Evolutionary conservation across 345 rosid genomes (phyloP).

Genomic region (Eucalyptus marginata): DNA sequence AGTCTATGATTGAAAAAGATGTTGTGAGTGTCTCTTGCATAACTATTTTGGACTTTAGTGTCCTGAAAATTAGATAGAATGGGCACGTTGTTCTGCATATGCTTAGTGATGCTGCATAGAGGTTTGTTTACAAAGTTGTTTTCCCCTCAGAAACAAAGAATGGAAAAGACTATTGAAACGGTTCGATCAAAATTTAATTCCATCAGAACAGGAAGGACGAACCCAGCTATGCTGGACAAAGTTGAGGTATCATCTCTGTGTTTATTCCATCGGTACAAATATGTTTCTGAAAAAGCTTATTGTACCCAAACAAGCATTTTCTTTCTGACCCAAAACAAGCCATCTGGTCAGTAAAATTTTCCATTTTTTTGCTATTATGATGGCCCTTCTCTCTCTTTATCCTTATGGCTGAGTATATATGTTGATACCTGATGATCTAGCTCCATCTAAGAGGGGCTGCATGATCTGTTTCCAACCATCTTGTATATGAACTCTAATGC

Average conservation of each 20-base stretch:
- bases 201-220: conserved; percentile 80
- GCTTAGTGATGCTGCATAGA: background rate
- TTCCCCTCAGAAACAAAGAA: conserved; percentile 53
- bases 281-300: background rate
- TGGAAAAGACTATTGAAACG: conserved; percentile 87
- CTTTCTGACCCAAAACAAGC: background rate
- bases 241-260: conserved; percentile 40
- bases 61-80: background rate
- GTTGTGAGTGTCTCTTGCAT: conserved; percentile 33
- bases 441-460: background rate
- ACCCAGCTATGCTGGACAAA: conserved; percentile 79
- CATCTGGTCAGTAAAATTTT: background rate
- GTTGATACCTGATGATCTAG: background rate
- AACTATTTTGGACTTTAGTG: background rate
- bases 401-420: background rate
- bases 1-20: conserved; percentile 63
- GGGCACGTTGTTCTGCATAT: background rate
- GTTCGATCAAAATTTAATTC: conserved; percentile 70
- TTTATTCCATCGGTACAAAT: background rate
- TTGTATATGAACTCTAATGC: background rate
- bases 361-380: background rate
- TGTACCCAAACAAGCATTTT: background rate
- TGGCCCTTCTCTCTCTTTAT: background rate
- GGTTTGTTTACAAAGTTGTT: background rate
- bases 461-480: background rate